Conservation (phyloP, 2,329 filamentous ascomycete genomes). For the Paraphoma sp. region DNA sequence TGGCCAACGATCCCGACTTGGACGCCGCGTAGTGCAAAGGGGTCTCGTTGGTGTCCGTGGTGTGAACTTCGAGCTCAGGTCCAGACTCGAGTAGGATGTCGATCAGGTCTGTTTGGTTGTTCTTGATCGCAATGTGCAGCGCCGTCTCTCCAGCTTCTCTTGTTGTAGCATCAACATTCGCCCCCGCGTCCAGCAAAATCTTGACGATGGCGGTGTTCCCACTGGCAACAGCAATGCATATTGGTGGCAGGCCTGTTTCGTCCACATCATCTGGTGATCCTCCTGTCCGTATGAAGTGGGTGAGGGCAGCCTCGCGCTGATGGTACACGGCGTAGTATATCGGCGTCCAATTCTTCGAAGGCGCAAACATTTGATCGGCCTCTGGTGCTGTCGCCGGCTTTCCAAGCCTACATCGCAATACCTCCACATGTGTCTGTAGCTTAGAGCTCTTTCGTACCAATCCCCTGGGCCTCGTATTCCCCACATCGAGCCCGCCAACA, state of each 20-base stretch:
- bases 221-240: slow-evolving; percentile 37
- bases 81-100: slow-evolving; percentile 30
- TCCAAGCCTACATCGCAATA: slow-evolving; percentile 39
- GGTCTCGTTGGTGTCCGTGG: slow-evolving; percentile 33
- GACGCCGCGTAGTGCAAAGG: slow-evolving; percentile 42
- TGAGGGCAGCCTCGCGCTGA: slow-evolving; percentile 40
- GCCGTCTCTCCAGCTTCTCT: slow-evolving; percentile 35
- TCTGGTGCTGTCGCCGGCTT: slow-evolving; percentile 18
- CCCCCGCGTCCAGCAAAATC: slow-evolving; percentile 37
- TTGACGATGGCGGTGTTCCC: slow-evolving; percentile 33
- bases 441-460: slow-evolving; percentile 30
- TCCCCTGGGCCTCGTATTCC: slow-evolving; percentile 10
- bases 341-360: slow-evolving; percentile 39
- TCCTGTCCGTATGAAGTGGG: slow-evolving; percentile 37
- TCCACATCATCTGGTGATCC: slow-evolving; percentile 33
- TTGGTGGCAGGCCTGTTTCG: slow-evolving; percentile 27
- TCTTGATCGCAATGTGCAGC: slow-evolving; percentile 39
- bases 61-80: slow-evolving; percentile 30
- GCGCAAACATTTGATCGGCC: slow-evolving; percentile 13
- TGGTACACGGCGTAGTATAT: slow-evolving; percentile 39
- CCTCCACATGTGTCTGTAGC: slow-evolving; percentile 39
- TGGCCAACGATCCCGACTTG: slow-evolving; percentile 27
- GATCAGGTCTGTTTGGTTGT: slow-evolving; percentile 30
- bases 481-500: slow-evolving; percentile 17
- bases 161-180: slow-evolving; percentile 28